phyloP scores from a whole-genome alignment of 202 grass and related monocot species.

The Dendrocalamus latiflorus region DNA sequence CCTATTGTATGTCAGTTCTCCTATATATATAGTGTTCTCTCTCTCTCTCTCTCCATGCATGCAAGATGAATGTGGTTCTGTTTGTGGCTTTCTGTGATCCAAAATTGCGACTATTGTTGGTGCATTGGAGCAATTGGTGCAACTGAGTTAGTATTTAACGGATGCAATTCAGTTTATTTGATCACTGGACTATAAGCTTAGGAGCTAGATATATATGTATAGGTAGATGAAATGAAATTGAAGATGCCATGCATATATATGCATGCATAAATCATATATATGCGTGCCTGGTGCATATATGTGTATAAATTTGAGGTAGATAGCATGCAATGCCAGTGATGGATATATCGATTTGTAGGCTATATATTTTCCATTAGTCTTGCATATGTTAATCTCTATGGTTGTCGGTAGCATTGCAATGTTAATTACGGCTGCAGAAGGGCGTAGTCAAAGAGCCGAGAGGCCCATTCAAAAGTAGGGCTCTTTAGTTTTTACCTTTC shows the following conservation, averaged over 20 bases:
- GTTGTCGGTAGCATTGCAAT: neutral
- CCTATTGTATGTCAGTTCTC: slow-evolving; percentile 27
- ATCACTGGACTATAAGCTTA: neutral
- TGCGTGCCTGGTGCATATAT: neutral
- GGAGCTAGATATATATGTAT: neutral
- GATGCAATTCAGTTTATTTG: neutral
- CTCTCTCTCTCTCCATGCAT: neutral
- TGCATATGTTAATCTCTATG: too few species aligned
- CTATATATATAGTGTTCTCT: neutral
- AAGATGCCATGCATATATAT: neutral
- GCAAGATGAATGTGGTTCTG: neutral
- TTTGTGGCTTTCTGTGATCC: neutral
- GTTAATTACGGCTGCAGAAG: slow-evolving; percentile 11
- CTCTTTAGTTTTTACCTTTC: slow-evolving; percentile 51
- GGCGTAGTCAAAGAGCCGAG: slow-evolving; percentile 37
- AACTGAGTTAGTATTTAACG: neutral
- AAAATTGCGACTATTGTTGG: neutral
- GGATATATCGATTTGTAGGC: neutral
- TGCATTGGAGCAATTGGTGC: slow-evolving; percentile 1
- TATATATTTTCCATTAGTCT: neutral
- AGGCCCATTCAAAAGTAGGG: slow-evolving; percentile 45
- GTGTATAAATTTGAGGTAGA: neutral
- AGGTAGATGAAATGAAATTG: neutral
- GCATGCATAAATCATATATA: neutral
- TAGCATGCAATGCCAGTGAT: slow-evolving; percentile 9